Conservation (phyloP, 805 yeast genomes). For the Lachancea sp. region DNA sequence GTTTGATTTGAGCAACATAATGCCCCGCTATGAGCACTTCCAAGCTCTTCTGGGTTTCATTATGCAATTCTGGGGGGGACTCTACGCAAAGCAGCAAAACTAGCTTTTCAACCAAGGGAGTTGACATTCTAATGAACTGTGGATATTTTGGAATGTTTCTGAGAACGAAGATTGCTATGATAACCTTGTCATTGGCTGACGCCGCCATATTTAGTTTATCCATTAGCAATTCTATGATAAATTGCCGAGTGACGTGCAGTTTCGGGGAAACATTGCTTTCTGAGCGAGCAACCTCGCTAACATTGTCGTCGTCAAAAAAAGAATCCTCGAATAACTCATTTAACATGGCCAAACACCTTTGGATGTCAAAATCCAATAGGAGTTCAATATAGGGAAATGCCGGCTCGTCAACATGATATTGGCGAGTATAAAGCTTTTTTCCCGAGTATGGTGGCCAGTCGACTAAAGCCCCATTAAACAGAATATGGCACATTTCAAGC, state of each 20-base stretch:
- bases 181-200: conserved; percentile 27
- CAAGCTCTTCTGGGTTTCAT: conserved; percentile 70
- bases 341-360: conserved; percentile 57
- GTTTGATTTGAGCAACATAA: conserved; percentile 49
- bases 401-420: conserved; percentile 35
- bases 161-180: conserved; percentile 64
- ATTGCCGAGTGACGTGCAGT: conserved; percentile 54
- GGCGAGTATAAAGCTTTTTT: conserved; percentile 32
- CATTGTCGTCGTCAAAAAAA: conserved; percentile 60
- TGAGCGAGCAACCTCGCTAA: conserved; percentile 11
- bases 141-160: conserved; percentile 77
- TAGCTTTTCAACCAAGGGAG: conserved; percentile 44
- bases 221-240: conserved; percentile 63
- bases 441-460: conserved; percentile 40
- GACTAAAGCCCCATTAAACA: conserved; percentile 53
- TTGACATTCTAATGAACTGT: conserved; percentile 74
- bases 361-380: conserved; percentile 49
- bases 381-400: conserved; percentile 65
- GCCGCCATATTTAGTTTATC: conserved; percentile 42
- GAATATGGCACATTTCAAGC: conserved; percentile 43
- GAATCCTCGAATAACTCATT: conserved; percentile 83
- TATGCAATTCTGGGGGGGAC: conserved; percentile 30
- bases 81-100: conserved; percentile 45
- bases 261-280: background rate
- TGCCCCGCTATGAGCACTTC: conserved; percentile 64